Evolutionary conservation across 257 asterid species (phyloP), one percentile per base, ranked within the genome.

Genomic region (Perilla frutescens): DNA sequence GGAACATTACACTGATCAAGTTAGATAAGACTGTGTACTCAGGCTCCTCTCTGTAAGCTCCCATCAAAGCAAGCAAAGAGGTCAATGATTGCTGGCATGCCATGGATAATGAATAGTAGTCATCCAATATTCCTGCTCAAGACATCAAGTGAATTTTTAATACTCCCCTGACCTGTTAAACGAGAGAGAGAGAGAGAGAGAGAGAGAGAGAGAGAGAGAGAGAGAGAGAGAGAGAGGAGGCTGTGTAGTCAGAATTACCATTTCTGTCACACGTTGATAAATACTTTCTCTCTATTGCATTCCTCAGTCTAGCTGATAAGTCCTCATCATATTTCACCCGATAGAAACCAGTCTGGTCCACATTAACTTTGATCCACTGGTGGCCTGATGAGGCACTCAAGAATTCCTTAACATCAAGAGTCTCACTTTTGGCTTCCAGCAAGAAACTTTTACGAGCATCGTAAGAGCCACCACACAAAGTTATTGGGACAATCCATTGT

Each of bases 401-500:
- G 37, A 84, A 69, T 45, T 89, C 92, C 77, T 84, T 87, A 55
- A 91, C 76, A 80, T 93, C 82, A 74, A 88, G 81, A 49, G 83
- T 76, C 78, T 91, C 87, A 67, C 82, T 87, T 74, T 85, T 88
- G 54, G 88, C 72, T 78, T 83, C 90, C 83, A 93, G 83, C 87
- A 93, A 83, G 84, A 89, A 88, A 73, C 87, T 88, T 83, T 85
- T 87, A 54, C 82, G 83, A 80, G 87, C 72, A 78, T 85, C 90
- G 66, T 93, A 93, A 61, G 97, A 84, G 77, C 91, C 87, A 68
- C 83, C 82, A 69, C 96, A 88, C 59, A 93, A 74, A 67, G 96
- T 88, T 81, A 93, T 34, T 53, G 98, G 98, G 83, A 91, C 91
- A 73, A 93, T 79, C 98, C 98, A 93, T 81, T 89, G 94, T 63